These are phyloP conservation scores for Mycena indigotica DNA, from an alignment of 768 basidiomycete genomes.

Conservation along the genomic window DNA sequence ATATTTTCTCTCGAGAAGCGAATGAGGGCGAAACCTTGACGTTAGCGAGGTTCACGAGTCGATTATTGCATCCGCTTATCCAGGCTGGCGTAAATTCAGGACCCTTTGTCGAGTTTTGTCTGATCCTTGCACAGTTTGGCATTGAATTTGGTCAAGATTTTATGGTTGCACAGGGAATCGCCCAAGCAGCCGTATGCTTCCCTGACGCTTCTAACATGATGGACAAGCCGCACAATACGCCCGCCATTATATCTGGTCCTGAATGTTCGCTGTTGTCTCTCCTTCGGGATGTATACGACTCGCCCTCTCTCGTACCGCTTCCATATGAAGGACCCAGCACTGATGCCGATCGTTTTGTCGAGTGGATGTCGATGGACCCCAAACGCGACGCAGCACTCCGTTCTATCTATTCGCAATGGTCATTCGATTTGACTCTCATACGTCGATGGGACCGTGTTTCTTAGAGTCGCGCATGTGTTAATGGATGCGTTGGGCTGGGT, in stretches of 20 bases:
- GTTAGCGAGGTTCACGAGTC: constrained; percentile 4
- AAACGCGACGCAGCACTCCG: background rate
- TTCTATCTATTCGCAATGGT: constrained; percentile 6
- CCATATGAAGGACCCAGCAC: background rate
- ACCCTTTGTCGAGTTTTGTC: background rate
- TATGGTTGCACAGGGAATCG: constrained; percentile 16
- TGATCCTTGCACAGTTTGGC: background rate
- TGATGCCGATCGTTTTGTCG: background rate
- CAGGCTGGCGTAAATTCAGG: constrained; percentile 4
- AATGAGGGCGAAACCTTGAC: constrained; percentile 7
- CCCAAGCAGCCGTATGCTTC: constrained; percentile 3
- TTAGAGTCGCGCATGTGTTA: background rate
- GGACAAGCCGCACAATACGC: background rate
- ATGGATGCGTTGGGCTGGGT: constrained; percentile 4
- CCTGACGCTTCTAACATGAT: background rate
- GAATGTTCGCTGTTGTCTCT: background rate
- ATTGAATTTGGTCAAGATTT: constrained; percentile 11
- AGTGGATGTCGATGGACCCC: constrained; percentile 6
- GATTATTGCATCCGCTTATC: constrained; percentile 11
- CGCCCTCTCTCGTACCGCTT: background rate
- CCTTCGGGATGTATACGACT: constrained; percentile 10
- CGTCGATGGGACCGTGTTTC: constrained; percentile 5
- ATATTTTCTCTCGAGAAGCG: background rate
- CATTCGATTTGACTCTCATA: background rate
- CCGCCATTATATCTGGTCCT: background rate